Evolutionary conservation across 257 asterid species (phyloP).

Genomic region (Solanum tarijense): DNA sequence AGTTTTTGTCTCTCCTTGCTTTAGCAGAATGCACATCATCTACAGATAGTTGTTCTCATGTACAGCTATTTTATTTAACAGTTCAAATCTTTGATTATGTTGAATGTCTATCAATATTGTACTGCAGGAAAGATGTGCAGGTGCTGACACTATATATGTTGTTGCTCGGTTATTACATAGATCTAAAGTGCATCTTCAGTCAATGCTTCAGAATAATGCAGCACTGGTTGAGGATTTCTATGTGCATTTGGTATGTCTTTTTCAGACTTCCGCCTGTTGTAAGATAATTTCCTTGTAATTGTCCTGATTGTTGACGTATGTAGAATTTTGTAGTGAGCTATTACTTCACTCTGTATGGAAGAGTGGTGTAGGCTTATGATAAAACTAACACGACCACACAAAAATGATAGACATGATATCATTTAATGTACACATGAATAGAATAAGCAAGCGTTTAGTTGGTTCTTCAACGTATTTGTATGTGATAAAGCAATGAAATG

Average conservation of each 20-base stretch:
- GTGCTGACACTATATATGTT: constrained; percentile 77
- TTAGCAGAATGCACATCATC: not conserved
- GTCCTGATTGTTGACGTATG: not conserved
- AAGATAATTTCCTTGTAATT: not conserved
- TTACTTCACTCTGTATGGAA: not conserved
- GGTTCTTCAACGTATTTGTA: not conserved
- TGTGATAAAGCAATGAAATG: not conserved
- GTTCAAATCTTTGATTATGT: constrained; percentile 4
- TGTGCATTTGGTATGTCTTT: constrained; percentile 60
- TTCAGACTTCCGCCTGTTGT: not conserved
- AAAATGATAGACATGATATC: not conserved
- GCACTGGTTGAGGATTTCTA: constrained; percentile 85
- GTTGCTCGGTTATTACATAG: constrained; percentile 91
- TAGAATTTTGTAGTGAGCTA: not conserved
- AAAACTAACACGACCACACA: not conserved
- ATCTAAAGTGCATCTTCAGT: constrained; percentile 84
- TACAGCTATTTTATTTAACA: not conserved
- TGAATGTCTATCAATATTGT: constrained; percentile 15
- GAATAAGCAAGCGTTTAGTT: not conserved
- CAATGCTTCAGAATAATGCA: constrained; percentile 73
- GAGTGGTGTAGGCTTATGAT: not conserved
- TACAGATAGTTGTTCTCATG: not conserved
- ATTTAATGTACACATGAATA: not conserved
- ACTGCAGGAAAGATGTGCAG: constrained; percentile 99
- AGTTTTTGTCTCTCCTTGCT: not conserved